Evolutionary conservation across 805 yeast species (phyloP).

Genomic region (Suhomyces pyralidae): DNA sequence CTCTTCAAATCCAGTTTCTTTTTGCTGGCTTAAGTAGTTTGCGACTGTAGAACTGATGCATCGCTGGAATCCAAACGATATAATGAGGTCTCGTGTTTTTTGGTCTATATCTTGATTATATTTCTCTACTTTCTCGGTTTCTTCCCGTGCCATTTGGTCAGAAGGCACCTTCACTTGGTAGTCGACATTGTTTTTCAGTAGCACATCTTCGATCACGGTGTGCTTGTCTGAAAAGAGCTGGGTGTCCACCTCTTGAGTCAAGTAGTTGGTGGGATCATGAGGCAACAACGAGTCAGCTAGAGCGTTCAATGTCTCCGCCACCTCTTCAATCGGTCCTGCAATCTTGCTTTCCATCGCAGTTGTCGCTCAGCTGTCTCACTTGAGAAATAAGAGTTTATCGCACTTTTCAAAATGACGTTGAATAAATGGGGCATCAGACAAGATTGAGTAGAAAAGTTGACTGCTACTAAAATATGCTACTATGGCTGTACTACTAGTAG

Average conservation of each 20-base stretch:
- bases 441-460: too few relatives aligned
- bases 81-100: conserved; percentile 19
- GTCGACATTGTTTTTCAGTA: neutral
- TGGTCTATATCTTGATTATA: conserved; percentile 23
- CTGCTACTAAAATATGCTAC: too few relatives aligned
- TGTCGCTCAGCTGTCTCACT: neutral
- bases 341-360: neutral
- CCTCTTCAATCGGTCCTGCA: conserved; percentile 1
- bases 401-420: neutral
- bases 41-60: conserved; percentile 7
- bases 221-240: neutral
- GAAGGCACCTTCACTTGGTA: conserved; percentile 4
- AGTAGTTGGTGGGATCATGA: neutral
- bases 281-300: neutral
- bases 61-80: conserved; percentile 20
- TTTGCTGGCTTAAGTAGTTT: neutral
- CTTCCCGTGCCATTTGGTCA: conserved; percentile 2
- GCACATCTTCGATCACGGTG: neutral
- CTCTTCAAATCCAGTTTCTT: too few relatives aligned
- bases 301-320: neutral
- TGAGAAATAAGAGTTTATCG: neutral
- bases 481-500: too few relatives aligned
- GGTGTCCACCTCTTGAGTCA: neutral
- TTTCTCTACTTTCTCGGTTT: conserved; percentile 11
- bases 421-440: too few relatives aligned